phyloP scores from a whole-genome alignment of 2,329 filamentous ascomycete species.

The Nannizzia gypsea region DNA sequence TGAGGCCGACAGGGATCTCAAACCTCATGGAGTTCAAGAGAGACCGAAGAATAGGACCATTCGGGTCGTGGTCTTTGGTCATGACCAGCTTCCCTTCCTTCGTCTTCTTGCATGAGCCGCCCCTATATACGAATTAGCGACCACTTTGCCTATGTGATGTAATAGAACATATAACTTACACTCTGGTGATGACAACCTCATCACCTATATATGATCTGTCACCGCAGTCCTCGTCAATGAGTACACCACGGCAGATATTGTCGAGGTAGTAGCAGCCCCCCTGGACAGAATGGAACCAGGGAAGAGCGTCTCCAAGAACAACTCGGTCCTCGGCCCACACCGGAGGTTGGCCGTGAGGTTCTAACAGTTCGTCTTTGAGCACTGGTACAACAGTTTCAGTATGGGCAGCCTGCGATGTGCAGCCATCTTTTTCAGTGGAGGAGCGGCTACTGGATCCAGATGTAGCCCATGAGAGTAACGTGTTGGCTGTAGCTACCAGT shows the following conservation, averaged over 20 bases:
- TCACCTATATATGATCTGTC: constrained; percentile 47
- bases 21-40: constrained; percentile 38
- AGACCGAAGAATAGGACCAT: constrained; percentile 27
- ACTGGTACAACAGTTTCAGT: neutral
- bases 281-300: constrained; percentile 52
- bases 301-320: constrained; percentile 51
- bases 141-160: neutral
- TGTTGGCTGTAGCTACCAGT: neutral
- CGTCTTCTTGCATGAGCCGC: constrained; percentile 7
- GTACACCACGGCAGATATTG: constrained; percentile 43
- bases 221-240: constrained; percentile 47
- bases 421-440: neutral
- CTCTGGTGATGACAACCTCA: constrained; percentile 51
- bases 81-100: constrained; percentile 30
- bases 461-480: neutral
- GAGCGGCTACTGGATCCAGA: neutral
- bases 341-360: constrained; percentile 29
- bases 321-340: constrained; percentile 50
- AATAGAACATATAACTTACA: constrained; percentile 39
- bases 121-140: neutral
- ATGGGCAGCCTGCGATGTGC: neutral
- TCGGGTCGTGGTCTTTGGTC: constrained; percentile 35
- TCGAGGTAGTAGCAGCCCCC: constrained; percentile 45
- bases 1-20: constrained; percentile 43
- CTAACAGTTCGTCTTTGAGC: neutral